Evolutionary conservation across 768 basidiomycete species (phyloP).

Genomic region (Stropharia rugosoannulata): DNA sequence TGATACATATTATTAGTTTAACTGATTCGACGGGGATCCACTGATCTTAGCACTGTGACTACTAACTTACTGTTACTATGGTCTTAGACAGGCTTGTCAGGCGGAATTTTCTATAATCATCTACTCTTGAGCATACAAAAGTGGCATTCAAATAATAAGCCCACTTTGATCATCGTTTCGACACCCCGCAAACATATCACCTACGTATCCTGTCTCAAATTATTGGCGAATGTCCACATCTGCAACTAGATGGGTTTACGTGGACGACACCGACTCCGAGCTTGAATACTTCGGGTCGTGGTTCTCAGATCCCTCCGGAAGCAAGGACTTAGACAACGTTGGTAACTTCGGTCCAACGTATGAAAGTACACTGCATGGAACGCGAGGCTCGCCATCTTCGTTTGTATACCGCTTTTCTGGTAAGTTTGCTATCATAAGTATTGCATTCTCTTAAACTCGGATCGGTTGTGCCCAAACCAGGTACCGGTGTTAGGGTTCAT

Average conservation of each 20-base stretch:
- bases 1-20: too few species aligned
- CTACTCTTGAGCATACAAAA: too few species aligned
- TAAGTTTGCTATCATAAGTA: background rate
- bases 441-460: background rate
- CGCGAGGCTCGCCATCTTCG: background rate
- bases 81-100: too few species aligned
- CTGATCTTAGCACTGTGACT: too few species aligned
- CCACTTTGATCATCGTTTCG: too few species aligned
- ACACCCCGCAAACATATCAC: too few species aligned
- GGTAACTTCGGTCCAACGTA: slow-evolving; percentile 6
- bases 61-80: too few species aligned
- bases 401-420: slow-evolving; percentile 5
- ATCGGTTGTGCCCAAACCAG: background rate
- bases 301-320: background rate
- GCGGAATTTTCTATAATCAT: too few species aligned
- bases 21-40: too few species aligned
- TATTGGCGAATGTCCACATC: too few species aligned
- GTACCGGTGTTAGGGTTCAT: background rate
- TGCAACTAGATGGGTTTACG: background rate
- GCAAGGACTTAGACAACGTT: background rate
- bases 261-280: slow-evolving; percentile 7
- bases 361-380: slow-evolving; percentile 2
- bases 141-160: too few species aligned
- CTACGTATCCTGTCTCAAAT: too few species aligned
- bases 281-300: slow-evolving; percentile 7